phyloP scores from a whole-genome alignment of 164 flowering plant genomes.

The Malania oleifera region DNA sequence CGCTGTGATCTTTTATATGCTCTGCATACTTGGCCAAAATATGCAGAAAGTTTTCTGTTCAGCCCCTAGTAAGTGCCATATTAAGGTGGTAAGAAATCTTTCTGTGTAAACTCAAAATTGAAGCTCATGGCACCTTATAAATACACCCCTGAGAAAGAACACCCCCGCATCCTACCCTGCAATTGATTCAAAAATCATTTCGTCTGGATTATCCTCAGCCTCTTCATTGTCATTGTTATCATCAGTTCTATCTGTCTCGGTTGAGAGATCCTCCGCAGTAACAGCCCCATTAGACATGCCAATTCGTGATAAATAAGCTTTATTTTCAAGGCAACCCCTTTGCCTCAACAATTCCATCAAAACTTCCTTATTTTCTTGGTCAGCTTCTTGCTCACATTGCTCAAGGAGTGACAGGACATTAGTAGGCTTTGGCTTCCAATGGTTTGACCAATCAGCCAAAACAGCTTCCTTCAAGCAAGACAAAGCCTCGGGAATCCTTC shows the following conservation, averaged over 20 bases:
- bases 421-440: conserved; percentile 61
- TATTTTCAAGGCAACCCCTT: conserved; percentile 31
- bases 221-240: conserved; percentile 13
- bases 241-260: conserved; percentile 7
- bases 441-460: conserved; percentile 30
- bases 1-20: too few species aligned
- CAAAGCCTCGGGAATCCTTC: conserved; percentile 53
- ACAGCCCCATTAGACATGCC: conserved; percentile 17
- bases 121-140: too few species aligned
- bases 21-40: too few species aligned
- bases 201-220: conserved; percentile 17
- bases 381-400: conserved; percentile 37
- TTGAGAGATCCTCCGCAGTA: conserved; percentile 4
- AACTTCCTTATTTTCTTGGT: conserved; percentile 30
- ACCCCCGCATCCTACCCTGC: conserved; percentile 12
- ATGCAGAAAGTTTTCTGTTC: too few species aligned
- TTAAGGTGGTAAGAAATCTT: too few species aligned
- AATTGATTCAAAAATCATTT: conserved; percentile 28
- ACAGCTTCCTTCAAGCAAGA: conserved; percentile 62
- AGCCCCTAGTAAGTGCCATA: too few species aligned
- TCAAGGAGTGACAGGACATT: conserved; percentile 30
- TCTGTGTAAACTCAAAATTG: too few species aligned
- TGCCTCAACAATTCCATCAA: conserved; percentile 35
- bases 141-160: too few species aligned
- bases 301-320: conserved; percentile 29